Conservation (phyloP, 768 basidiomycete species). For the Phanerodontia chrysosporium region DNA sequence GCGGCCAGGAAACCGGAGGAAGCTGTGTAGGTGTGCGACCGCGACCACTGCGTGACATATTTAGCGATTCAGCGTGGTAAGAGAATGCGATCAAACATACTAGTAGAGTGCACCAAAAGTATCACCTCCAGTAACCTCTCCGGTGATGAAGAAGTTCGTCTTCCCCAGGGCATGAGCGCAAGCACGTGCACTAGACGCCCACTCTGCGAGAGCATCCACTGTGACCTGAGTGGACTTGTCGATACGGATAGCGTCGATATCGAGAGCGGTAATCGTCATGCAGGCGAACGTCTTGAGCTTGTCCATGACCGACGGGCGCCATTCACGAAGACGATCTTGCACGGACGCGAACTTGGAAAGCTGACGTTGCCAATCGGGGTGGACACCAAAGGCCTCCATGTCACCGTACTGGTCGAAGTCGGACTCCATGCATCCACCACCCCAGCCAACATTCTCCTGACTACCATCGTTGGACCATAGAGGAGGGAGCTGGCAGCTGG, state of each 20-base stretch:
- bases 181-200: slow-evolving; percentile 68
- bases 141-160: slow-evolving; percentile 85
- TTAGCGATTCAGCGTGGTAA: no score
- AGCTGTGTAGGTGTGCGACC: slow-evolving; percentile 75
- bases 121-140: slow-evolving; percentile 85
- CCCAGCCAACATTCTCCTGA: slow-evolving; percentile 47
- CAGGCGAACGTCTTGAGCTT: slow-evolving; percentile 80
- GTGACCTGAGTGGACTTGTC: slow-evolving; percentile 94
- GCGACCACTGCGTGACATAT: slow-evolving; percentile 70
- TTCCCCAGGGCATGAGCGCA: slow-evolving; percentile 75
- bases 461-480: slow-evolving; percentile 81
- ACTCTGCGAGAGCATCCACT: slow-evolving; percentile 71
- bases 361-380: slow-evolving; percentile 92
- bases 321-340: slow-evolving; percentile 93
- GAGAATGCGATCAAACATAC: slow-evolving; percentile 37
- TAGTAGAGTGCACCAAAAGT: slow-evolving; percentile 84
- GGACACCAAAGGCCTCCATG: slow-evolving; percentile 97
- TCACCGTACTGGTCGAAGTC: slow-evolving; percentile 96
- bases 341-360: slow-evolving; percentile 94
- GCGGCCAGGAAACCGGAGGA: slow-evolving; percentile 66
- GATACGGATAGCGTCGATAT: slow-evolving; percentile 92
- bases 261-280: slow-evolving; percentile 82
- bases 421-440: slow-evolving; percentile 69
- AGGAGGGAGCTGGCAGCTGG: slow-evolving; percentile 67
- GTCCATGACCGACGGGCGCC: slow-evolving; percentile 74